phyloP scores from a whole-genome alignment of 306 rosid species.

The Corylus americana region DNA sequence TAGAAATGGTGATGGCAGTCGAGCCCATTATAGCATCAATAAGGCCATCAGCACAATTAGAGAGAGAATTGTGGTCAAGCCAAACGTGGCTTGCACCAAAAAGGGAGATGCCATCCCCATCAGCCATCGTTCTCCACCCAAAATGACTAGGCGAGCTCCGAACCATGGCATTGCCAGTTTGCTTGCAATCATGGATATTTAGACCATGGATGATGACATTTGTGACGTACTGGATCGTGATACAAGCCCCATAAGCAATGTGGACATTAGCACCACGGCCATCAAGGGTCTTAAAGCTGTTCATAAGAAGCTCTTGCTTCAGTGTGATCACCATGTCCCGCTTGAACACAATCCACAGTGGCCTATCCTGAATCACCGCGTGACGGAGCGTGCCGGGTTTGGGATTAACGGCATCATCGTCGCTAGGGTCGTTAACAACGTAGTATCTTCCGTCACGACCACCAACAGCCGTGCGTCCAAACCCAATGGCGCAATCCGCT shows the following conservation, averaged over 20 bases:
- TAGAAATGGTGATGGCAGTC: conserved; percentile 86
- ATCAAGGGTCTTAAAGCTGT: conserved; percentile 96
- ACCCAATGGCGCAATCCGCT: conserved; percentile 83
- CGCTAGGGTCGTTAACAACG: conserved; percentile 57
- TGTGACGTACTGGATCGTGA: conserved; percentile 80
- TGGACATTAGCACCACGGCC: conserved; percentile 87
- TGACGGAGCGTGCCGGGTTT: conserved; percentile 87
- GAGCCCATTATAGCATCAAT: conserved; percentile 92
- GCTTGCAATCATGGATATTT: conserved; percentile 82
- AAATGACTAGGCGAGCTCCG: conserved; percentile 90
- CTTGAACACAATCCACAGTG: conserved; percentile 95
- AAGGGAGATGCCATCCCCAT: conserved; percentile 84
- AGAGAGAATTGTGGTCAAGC: conserved; percentile 88
- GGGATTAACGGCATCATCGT: conserved; percentile 76
- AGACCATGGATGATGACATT: conserved; percentile 90
- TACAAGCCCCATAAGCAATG: conserved; percentile 87
- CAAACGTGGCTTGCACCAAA: conserved; percentile 87
- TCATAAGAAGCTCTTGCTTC: conserved; percentile 89
- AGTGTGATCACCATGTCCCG: conserved; percentile 92
- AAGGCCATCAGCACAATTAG: conserved; percentile 89
- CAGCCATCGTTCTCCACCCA: conserved; percentile 96
- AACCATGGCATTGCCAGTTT: conserved; percentile 93
- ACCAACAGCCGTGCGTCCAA: conserved; percentile 86
- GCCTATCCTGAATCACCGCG: conserved; percentile 83
- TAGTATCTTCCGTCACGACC: conserved; percentile 89